Base-by-base conservation (phyloP, 257 asterid species). In the Voacanga thouarsii region DNA sequence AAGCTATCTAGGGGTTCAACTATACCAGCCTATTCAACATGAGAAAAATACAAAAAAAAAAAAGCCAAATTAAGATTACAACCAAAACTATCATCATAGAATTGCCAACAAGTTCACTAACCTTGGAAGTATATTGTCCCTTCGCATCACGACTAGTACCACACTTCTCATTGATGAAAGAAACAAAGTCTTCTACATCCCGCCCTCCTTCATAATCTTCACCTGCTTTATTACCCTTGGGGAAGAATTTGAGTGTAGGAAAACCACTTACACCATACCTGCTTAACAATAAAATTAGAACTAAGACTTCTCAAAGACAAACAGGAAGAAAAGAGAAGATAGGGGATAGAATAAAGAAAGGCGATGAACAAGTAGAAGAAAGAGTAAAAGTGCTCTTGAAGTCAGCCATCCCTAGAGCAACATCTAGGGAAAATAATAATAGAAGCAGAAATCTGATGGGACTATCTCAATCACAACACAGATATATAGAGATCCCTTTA, bases 161-260 rank as follows among this genome's bases (percentile, higher is more conserved):
- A 82, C 83, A 84, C 79, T 90, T 95, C 87, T 91, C 97, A 75
- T 95, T 95, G 83, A 93, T 93, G 80, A 95, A 95, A 37, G 87
- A 83, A 75, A 95, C 94, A 72, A 95, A 90, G 82, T 89, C 98
- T 37, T 87, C 90, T 26, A 86, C 44, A 51, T 89, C 90, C 76
- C 89, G 84, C 59, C 94, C 92, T 75, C 88, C 98, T 12, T 93
- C 97, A 85, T 89, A 93, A 79, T 91, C 96, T 85, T 93, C 98
- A 86, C 99, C 99, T 47, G 87, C 97, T 85, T 93, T 95, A 87
- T 91, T 95, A 82, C 85, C 89, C 93, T 90, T 95, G 5, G 99
- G 97, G 90, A 95, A 95, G 90, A 95, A 95, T 76, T 93, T 95
- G 69, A 89, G 76, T 41, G 94, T 89, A 53, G 94, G 94, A 80